Conservation (phyloP, 139 green algal species). For the Chlamydomonas sp. region DNA sequence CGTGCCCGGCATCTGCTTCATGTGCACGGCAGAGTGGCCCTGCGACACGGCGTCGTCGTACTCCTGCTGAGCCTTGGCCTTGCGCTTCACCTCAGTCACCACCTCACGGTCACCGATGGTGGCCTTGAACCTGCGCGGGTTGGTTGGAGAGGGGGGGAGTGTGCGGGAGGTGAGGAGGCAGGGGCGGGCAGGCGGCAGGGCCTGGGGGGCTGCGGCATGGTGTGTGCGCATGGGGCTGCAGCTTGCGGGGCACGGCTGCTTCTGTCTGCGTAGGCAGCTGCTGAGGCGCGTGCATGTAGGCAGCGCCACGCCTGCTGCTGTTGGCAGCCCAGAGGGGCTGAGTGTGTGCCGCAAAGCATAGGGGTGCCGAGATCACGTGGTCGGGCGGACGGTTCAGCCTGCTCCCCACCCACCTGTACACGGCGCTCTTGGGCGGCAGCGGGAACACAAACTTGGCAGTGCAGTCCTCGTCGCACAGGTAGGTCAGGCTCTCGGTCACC, state of each 20-base stretch:
- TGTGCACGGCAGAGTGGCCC: conserved; percentile 28
- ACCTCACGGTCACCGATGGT: conserved; percentile 11
- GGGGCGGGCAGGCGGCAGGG: no score
- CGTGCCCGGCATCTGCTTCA: conserved; percentile 13
- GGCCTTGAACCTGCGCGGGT: not conserved
- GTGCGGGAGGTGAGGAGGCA: not conserved
- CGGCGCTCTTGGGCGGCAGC: conserved; percentile 14
- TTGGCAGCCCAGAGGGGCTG: no score
- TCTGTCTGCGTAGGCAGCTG: not conserved
- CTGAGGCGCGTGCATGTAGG: not conserved
- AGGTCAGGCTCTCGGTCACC: conserved; percentile 19
- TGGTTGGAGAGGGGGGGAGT: conserved; percentile 1
- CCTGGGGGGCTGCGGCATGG: no score
- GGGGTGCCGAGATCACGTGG: no score
- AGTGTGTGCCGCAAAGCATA: no score
- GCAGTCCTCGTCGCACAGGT: conserved; percentile 19
- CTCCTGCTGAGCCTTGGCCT: conserved; percentile 8
- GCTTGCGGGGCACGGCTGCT: not conserved
- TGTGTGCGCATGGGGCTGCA: no score
- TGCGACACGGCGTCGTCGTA: conserved; percentile 17
- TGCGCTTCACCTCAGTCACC: conserved; percentile 15
- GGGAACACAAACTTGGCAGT: conserved; percentile 24
- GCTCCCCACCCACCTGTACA: conserved; percentile 19
- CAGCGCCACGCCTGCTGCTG: no score
- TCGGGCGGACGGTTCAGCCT: no score